Conservation (phyloP, 2,329 filamentous ascomycete species). For the Clarireedia hainanense region DNA sequence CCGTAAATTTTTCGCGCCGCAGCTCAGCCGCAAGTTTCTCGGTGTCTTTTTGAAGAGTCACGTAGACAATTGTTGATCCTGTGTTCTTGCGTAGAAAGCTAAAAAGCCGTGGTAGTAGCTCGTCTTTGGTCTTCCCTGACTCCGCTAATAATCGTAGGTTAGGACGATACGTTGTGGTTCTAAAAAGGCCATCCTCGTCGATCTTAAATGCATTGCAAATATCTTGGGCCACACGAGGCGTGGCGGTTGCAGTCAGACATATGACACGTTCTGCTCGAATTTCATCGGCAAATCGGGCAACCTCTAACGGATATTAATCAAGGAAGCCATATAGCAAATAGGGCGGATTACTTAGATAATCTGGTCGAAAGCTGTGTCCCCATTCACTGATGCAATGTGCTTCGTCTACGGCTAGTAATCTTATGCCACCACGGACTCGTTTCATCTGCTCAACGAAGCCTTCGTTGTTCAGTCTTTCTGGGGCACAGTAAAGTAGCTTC, state of each 20-base stretch:
- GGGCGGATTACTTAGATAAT: conserved; percentile 38
- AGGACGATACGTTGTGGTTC: conserved; percentile 50
- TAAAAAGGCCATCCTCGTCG: conserved; percentile 41
- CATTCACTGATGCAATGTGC: conserved; percentile 53
- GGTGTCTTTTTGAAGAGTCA: conserved; percentile 48
- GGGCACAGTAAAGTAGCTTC: conserved; percentile 49
- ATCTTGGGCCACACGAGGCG: conserved; percentile 46
- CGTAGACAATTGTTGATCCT: conserved; percentile 53
- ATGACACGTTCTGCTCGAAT: conserved; percentile 50
- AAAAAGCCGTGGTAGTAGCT: conserved; percentile 39
- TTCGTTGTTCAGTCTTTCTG: conserved; percentile 54
- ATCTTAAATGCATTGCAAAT: conserved; percentile 47
- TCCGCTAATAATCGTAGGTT: conserved; percentile 46
- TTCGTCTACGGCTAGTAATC: conserved; percentile 50
- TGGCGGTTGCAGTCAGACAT: conserved; percentile 53
- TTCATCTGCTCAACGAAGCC: conserved; percentile 49
- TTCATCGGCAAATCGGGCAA: conserved; percentile 48
- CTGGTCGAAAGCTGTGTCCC: conserved; percentile 43
- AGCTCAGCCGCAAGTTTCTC: conserved; percentile 37
- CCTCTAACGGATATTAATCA: conserved; percentile 22
- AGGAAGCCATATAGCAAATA: not conserved
- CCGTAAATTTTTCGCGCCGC: conserved; percentile 32
- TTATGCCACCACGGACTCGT: conserved; percentile 44
- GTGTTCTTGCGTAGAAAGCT: conserved; percentile 42
- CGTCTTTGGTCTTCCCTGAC: conserved; percentile 34